These are phyloP conservation scores for Candida rishiriensis DNA, from an alignment of 805 yeast genomes.

Conservation along the genomic window DNA sequence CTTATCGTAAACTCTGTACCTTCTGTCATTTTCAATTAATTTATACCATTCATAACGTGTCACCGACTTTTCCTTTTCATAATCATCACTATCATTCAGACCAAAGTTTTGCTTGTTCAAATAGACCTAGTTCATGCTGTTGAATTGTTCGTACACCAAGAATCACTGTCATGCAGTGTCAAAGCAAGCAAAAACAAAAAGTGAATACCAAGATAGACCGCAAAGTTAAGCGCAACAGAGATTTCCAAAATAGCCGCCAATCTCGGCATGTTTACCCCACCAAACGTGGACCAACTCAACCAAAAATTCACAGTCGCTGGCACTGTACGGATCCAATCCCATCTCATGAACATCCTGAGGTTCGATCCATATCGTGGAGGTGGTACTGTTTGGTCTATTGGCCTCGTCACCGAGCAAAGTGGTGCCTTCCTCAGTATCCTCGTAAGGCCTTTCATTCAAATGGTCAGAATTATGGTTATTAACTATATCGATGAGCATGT, in stretches of 20 bases:
- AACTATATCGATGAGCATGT: conserved; percentile 34
- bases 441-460: conserved; percentile 6
- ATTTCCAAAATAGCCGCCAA: conserved; percentile 33
- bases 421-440: neutral
- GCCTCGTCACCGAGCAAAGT: neutral
- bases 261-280: conserved; percentile 41
- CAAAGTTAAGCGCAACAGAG: conserved; percentile 18
- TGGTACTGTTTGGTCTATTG: conserved; percentile 2
- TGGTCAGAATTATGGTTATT: conserved; percentile 26
- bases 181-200: neutral
- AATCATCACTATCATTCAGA: neutral
- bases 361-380: conserved; percentile 27
- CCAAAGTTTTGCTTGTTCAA: neutral
- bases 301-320: conserved; percentile 42
- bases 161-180: neutral
- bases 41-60: too few relatives aligned
- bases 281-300: conserved; percentile 38
- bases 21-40: too few relatives aligned
- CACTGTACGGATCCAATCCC: conserved; percentile 55
- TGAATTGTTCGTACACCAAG: neutral
- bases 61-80: neutral
- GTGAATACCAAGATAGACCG: too few relatives aligned
- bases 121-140: too few relatives aligned
- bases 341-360: conserved; percentile 46
- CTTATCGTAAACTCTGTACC: neutral